A percentile compares a stretch with the other conserved stretches of the same genome.
phyloP scores from a whole-genome alignment of 176 grass and related monocot genomes.

The Lolium rigidum region DNA sequence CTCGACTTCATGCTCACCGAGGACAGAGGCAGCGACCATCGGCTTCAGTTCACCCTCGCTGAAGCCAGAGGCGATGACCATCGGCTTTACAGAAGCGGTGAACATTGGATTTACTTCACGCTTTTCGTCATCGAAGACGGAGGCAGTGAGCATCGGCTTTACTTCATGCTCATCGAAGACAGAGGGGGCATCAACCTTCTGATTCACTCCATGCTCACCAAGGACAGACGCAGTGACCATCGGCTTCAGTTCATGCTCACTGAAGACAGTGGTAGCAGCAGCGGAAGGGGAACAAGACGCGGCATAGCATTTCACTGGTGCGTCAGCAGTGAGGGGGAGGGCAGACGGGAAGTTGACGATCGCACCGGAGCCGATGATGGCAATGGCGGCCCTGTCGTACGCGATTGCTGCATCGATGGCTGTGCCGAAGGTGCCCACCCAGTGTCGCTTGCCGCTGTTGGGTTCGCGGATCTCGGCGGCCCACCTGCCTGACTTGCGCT shows the following conservation, averaged over 20 bases:
- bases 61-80: background rate
- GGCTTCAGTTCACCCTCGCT: background rate
- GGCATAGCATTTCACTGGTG: background rate
- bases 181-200: background rate
- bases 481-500: constrained; percentile 79
- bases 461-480: constrained; percentile 71
- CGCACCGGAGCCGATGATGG: constrained; percentile 46
- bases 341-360: constrained; percentile 52
- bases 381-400: constrained; percentile 57
- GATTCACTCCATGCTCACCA: background rate
- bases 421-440: constrained; percentile 71
- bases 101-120: background rate
- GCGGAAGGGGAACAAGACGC: background rate
- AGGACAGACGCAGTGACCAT: background rate
- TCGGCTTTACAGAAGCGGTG: background rate
- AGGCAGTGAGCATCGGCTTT: background rate
- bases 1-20: constrained; percentile 9
- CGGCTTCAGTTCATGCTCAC: constrained; percentile 38
- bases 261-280: background rate
- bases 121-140: background rate
- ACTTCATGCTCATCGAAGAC: background rate
- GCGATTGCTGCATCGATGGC: constrained; percentile 62
- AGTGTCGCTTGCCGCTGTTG: constrained; percentile 50
- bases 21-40: background rate
- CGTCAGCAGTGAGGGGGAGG: background rate